These are phyloP conservation scores for Ramularia collo-cygni DNA, from an alignment of 2,329 filamentous ascomycete species.

Conservation along the genomic window DNA sequence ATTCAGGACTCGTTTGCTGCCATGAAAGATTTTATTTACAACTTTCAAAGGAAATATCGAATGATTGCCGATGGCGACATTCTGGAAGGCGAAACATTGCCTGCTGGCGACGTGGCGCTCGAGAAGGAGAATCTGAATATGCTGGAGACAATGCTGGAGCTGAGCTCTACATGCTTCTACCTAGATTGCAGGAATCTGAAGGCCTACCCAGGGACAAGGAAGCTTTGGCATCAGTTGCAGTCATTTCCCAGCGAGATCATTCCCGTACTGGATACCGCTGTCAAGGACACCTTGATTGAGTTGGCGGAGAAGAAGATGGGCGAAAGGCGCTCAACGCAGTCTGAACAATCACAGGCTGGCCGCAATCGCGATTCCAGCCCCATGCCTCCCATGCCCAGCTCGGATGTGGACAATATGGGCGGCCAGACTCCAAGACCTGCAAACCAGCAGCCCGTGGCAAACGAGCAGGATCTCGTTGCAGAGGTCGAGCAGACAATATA, in stretches of 20 bases:
- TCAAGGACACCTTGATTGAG: constrained; percentile 91
- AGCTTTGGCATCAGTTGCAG: constrained; percentile 92
- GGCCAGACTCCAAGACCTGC: constrained; percentile 29
- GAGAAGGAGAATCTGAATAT: constrained; percentile 78
- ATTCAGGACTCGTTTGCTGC: constrained; percentile 79
- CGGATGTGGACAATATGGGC: constrained; percentile 52
- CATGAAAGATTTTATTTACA: constrained; percentile 87
- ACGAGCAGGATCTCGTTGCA: constrained; percentile 61
- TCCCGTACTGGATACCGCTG: constrained; percentile 87
- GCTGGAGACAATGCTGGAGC: constrained; percentile 81
- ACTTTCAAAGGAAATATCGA: constrained; percentile 89
- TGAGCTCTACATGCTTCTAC: constrained; percentile 79
- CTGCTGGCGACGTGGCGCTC: constrained; percentile 61
- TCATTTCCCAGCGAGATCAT: constrained; percentile 95
- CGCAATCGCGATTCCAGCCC: constrained; percentile 54
- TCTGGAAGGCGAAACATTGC: constrained; percentile 61
- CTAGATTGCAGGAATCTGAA: constrained; percentile 85
- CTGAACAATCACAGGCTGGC: constrained; percentile 20
- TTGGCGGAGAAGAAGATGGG: constrained; percentile 74
- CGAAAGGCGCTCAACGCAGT: constrained; percentile 44
- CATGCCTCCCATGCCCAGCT: constrained; percentile 70
- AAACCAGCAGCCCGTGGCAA: constrained; percentile 21
- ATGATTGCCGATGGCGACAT: constrained; percentile 83
- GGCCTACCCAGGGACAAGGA: constrained; percentile 83
- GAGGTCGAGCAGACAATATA: constrained; percentile 76